Percentiles rank a stretch among this genome's conserved stretches.
Conservation (phyloP, 345 rosid genomes). For the Mangifera indica region DNA sequence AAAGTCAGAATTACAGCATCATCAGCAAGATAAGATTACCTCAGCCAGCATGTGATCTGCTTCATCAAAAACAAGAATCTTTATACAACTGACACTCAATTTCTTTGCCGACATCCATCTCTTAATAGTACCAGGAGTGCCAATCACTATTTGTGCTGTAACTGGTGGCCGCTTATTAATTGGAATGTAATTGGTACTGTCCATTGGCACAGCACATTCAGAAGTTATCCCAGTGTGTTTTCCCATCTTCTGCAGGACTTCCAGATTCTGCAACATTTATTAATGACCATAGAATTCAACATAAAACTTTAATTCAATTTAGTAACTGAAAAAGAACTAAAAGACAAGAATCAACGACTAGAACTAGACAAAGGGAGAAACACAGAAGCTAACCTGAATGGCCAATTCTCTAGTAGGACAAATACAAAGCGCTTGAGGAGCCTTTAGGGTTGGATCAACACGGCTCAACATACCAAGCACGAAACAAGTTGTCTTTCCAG, state of each 20-base stretch:
- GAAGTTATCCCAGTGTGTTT: conserved; percentile 77
- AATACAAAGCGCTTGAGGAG: conserved; percentile 91
- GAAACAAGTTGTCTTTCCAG: conserved; percentile 96
- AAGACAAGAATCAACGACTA: not conserved
- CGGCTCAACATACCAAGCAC: conserved; percentile 95
- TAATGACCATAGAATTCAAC: not conserved
- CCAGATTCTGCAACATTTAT: conserved; percentile 61
- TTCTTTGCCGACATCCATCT: conserved; percentile 68
- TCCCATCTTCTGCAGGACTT: conserved; percentile 92
- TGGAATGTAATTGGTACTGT: conserved; percentile 36
- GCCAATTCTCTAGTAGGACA: conserved; percentile 96
- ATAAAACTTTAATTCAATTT: not conserved
- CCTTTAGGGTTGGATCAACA: conserved; percentile 49
- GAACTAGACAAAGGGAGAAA: not conserved
- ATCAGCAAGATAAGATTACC: conserved; percentile 37
- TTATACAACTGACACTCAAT: conserved; percentile 46
- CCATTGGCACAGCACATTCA: conserved; percentile 72
- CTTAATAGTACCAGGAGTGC: conserved; percentile 93
- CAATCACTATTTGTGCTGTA: conserved; percentile 79
- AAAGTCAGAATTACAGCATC: not conserved
- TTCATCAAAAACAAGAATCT: conserved; percentile 94
- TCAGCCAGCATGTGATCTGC: conserved; percentile 97
- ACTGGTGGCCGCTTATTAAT: conserved; percentile 42
- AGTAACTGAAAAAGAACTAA: not conserved
- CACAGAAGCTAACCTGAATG: conserved; percentile 60